Evolutionary conservation across 1,284 basidiomycete species (phyloP).

Genomic region (Heimioporus retisporus): DNA sequence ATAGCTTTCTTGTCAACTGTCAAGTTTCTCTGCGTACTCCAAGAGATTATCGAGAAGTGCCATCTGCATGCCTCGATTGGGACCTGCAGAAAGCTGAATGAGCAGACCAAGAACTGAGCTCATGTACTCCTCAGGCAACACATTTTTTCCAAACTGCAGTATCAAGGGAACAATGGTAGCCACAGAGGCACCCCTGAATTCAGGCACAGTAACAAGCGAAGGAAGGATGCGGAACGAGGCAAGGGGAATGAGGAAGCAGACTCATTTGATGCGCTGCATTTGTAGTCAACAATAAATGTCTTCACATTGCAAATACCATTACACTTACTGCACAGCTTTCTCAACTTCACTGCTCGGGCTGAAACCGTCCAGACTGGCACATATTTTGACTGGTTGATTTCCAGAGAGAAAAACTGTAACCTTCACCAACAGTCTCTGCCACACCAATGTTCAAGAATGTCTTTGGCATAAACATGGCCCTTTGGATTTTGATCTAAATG

Average conservation of each 20-base stretch:
- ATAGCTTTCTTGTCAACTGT: conserved; percentile 89
- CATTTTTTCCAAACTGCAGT: conserved; percentile 81
- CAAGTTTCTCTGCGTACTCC: conserved; percentile 90
- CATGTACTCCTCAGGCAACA: conserved; percentile 79
- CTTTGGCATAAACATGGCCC: conserved; percentile 80
- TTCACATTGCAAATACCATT: too few species aligned
- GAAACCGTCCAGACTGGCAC: conserved; percentile 90
- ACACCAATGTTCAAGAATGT: conserved; percentile 86
- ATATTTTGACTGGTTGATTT: conserved; percentile 90
- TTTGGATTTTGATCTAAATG: conserved; percentile 92
- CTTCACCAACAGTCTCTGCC: conserved; percentile 65
- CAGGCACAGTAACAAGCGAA: conserved; percentile 85
- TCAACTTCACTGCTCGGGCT: conserved; percentile 87
- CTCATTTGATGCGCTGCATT: conserved; percentile 79
- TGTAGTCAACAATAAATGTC: too few species aligned
- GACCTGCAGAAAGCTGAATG: conserved; percentile 86
- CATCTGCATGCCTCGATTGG: conserved; percentile 95
- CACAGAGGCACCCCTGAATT: conserved; percentile 87
- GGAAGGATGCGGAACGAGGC: conserved; percentile 90
- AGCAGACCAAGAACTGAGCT: conserved; percentile 81
- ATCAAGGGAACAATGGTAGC: conserved; percentile 86
- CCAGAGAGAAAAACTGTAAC: conserved; percentile 85
- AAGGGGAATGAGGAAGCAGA: conserved; percentile 86
- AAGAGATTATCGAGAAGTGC: conserved; percentile 89
- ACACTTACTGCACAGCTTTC: conserved; percentile 75